Evolutionary conservation across 2,329 filamentous ascomycete species (phyloP).

Genomic region (Xylaria sp.): DNA sequence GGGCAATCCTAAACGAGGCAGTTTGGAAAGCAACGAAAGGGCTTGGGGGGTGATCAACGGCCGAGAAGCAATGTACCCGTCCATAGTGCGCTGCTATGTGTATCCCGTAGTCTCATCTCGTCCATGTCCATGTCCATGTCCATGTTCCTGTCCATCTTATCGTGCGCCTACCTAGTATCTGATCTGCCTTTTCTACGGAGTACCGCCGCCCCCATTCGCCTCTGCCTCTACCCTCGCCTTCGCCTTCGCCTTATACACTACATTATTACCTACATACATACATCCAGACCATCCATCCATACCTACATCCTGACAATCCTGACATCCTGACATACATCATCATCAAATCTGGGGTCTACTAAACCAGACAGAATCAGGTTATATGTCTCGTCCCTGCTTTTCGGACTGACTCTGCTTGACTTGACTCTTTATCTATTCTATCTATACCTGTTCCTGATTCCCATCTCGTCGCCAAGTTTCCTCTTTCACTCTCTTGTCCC

Average conservation of each 20-base stretch:
- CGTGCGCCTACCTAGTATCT: neutral
- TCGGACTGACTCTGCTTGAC: constrained; percentile 19
- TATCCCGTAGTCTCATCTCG: constrained; percentile 15
- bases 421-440: constrained; percentile 21
- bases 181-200: constrained; percentile 5
- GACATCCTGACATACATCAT: too few species aligned
- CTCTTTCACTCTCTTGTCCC: constrained; percentile 19
- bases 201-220: neutral
- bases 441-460: constrained; percentile 20
- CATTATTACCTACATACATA: constrained; percentile 9
- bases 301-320: too few species aligned
- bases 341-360: too few species aligned
- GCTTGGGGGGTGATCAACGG: constrained; percentile 15
- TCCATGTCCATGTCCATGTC: constrained; percentile 12
- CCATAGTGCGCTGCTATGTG: constrained; percentile 16
- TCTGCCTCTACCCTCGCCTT: neutral
- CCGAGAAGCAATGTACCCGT: constrained; percentile 22
- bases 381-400: constrained; percentile 29
- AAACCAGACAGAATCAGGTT: constrained; percentile 17
- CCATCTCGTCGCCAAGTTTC: constrained; percentile 16
- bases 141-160: constrained; percentile 5
- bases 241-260: constrained; percentile 8
- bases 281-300: constrained; percentile 13
- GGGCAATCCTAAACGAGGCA: constrained; percentile 20
- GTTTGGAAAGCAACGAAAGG: constrained; percentile 7